Conservation (phyloP, 805 yeast species). For the Yarrowia yakushimensis region DNA sequence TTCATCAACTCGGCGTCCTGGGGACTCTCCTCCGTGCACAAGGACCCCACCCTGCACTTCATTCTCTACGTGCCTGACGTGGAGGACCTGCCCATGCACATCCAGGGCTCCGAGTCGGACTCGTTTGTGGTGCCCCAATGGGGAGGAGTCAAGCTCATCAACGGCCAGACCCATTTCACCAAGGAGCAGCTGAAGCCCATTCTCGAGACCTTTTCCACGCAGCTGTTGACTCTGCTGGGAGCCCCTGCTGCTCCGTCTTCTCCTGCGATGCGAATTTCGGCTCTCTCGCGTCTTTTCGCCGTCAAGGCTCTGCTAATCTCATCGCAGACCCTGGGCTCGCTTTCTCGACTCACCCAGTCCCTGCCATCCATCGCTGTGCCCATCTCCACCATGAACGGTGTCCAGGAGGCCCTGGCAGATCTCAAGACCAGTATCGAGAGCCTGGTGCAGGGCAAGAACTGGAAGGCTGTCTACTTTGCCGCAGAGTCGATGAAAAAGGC, state of each 20-base stretch:
- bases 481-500: slow-evolving; percentile 60
- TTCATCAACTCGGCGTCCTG: slow-evolving; percentile 82
- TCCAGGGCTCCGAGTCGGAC: slow-evolving; percentile 41
- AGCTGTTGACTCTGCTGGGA: slow-evolving; percentile 70
- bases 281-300: slow-evolving; percentile 57
- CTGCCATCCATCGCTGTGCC: slow-evolving; percentile 84
- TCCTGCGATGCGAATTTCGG: slow-evolving; percentile 61
- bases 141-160: slow-evolving; percentile 69
- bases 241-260: slow-evolving; percentile 57
- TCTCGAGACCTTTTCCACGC: slow-evolving; percentile 68
- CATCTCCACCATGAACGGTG: slow-evolving; percentile 57
- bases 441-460: slow-evolving; percentile 37
- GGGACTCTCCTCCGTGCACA: slow-evolving; percentile 57
- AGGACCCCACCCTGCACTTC: slow-evolving; percentile 69
- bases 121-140: slow-evolving; percentile 82
- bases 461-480: slow-evolving; percentile 43
- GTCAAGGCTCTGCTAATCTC: slow-evolving; percentile 58
- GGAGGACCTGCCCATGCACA: slow-evolving; percentile 47
- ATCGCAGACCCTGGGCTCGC: slow-evolving; percentile 66
- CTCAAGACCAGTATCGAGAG: slow-evolving; percentile 42
- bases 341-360: slow-evolving; percentile 62
- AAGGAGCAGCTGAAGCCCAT: slow-evolving; percentile 51
- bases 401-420: slow-evolving; percentile 47
- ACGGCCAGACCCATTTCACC: slow-evolving; percentile 39
- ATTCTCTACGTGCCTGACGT: slow-evolving; percentile 60